phyloP scores from a whole-genome alignment of 192 early-diverging fungal species.

The Fimicolochytrium jonesii region DNA sequence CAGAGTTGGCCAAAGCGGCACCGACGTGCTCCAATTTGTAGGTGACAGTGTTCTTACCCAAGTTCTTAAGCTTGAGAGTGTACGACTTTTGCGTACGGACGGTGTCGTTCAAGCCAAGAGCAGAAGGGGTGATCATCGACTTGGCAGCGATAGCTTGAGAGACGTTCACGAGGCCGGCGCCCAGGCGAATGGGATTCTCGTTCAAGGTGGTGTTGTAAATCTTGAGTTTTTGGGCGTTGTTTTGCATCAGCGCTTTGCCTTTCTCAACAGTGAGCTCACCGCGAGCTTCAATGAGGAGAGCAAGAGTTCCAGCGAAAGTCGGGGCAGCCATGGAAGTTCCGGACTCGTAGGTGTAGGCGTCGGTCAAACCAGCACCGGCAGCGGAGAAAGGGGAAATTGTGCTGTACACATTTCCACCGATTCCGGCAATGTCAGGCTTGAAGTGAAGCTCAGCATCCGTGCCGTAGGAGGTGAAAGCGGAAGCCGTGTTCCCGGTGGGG shows the following conservation, averaged over 20 bases:
- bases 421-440: constrained; percentile 48
- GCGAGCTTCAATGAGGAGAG: constrained; percentile 55
- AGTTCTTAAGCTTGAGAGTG: constrained; percentile 29
- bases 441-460: constrained; percentile 62
- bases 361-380: neutral
- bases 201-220: constrained; percentile 36
- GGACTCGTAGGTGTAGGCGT: constrained; percentile 21
- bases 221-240: constrained; percentile 43
- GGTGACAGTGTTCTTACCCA: constrained; percentile 2
- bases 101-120: constrained; percentile 36
- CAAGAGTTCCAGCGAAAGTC: constrained; percentile 64
- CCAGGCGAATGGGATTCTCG: constrained; percentile 64
- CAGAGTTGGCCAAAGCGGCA: constrained; percentile 15
- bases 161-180: constrained; percentile 72
- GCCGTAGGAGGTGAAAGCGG: constrained; percentile 71
- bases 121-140: constrained; percentile 46
- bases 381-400: constrained; percentile 26
- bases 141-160: constrained; percentile 53
- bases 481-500: constrained; percentile 57
- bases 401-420: constrained; percentile 33
- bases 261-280: constrained; percentile 24
- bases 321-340: constrained; percentile 85
- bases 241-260: constrained; percentile 39
- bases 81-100: constrained; percentile 1
- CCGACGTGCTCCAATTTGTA: constrained; percentile 14